These are phyloP conservation scores for Jasminum sambac DNA, from an alignment of 257 asterid genomes.

Conservation along the genomic window DNA sequence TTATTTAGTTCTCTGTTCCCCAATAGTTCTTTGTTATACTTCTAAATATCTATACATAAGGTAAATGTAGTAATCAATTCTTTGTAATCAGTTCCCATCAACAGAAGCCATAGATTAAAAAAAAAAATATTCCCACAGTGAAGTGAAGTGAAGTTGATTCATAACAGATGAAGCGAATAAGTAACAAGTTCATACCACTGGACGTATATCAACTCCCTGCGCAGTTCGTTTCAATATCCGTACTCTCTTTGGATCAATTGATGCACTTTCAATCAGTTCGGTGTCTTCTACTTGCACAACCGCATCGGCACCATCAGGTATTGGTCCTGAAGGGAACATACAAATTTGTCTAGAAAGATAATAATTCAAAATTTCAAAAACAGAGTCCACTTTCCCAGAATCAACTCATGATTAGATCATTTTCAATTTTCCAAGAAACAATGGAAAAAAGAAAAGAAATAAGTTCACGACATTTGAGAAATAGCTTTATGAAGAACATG, in stretches of 20 bases:
- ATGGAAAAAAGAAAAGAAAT: background rate
- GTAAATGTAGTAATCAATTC: background rate
- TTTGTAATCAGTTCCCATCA: background rate
- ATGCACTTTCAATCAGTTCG: slow-evolving; percentile 38
- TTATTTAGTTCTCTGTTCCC: background rate
- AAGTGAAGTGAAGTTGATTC: slow-evolving; percentile 1
- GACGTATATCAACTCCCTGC: slow-evolving; percentile 79
- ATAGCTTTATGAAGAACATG: background rate
- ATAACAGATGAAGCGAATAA: slow-evolving; percentile 23
- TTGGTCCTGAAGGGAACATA: slow-evolving; percentile 61
- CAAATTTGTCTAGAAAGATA: background rate
- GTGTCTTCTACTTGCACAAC: slow-evolving; percentile 97
- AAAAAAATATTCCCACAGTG: too few species aligned
- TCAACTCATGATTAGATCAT: background rate
- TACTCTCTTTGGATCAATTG: slow-evolving; percentile 51
- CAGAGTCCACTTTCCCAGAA: slow-evolving; percentile 1
- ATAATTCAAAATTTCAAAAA: background rate
- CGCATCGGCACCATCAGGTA: slow-evolving; percentile 93
- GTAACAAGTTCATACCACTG: slow-evolving; percentile 65
- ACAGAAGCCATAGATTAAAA: background rate
- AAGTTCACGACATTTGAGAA: background rate
- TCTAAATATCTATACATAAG: background rate
- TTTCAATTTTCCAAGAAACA: background rate
- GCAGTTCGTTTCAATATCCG: slow-evolving; percentile 61
- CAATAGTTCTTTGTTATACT: background rate